These are phyloP conservation scores for Gossypium longicalyx DNA, from an alignment of 345 rosid genomes.

Conservation along the genomic window DNA sequence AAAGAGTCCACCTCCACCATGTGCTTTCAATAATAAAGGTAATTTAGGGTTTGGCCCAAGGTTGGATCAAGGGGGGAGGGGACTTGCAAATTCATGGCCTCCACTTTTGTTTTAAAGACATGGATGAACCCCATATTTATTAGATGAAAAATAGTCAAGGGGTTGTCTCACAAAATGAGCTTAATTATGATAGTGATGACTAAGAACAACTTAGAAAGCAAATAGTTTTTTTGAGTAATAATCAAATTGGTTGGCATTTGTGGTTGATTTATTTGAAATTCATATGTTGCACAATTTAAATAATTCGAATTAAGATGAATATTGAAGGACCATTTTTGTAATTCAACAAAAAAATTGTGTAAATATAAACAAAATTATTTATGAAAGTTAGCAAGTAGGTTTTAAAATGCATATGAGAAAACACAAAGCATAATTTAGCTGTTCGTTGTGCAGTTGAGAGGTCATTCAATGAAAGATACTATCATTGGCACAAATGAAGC, in stretches of 20 bases:
- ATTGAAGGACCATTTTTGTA: too few species aligned
- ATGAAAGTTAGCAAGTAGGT: constrained; percentile 26
- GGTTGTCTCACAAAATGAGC: too few species aligned
- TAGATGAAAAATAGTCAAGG: too few species aligned
- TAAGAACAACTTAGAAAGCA: too few species aligned
- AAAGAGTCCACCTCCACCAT: background rate
- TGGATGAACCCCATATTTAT: background rate
- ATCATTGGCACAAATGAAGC: constrained; percentile 1
- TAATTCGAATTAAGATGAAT: too few species aligned
- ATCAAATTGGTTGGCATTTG: too few species aligned
- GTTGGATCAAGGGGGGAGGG: background rate
- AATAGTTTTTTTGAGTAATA: too few species aligned
- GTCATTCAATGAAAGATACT: constrained; percentile 28
- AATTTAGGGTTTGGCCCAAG: background rate
- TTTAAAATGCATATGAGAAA: background rate
- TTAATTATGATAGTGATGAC: too few species aligned
- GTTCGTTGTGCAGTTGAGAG: constrained; percentile 32
- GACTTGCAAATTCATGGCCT: too few species aligned
- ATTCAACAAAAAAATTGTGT: too few species aligned
- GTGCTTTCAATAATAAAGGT: background rate
- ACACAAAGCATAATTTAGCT: constrained; percentile 2
- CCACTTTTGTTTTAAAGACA: background rate
- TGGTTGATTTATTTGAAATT: too few species aligned
- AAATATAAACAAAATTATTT: background rate
- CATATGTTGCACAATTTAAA: too few species aligned